Evolutionary conservation across 2,329 filamentous ascomycete genomes (phyloP).

Genomic region (Fusarium guadeloupense): DNA sequence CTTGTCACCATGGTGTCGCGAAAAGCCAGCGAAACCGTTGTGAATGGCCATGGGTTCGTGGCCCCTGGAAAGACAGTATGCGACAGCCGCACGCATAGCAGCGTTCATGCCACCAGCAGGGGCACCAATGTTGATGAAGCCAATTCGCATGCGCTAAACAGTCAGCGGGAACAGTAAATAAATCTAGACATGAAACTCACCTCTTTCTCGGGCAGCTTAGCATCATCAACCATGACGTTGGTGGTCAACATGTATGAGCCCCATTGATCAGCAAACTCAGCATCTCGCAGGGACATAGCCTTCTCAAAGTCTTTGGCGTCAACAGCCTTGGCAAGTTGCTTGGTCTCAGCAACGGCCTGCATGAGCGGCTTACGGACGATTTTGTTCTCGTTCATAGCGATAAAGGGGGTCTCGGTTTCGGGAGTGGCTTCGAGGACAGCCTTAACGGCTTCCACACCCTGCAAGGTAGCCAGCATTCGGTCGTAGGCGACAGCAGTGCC

Average conservation of each 20-base stretch:
- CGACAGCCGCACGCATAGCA: conserved; percentile 89
- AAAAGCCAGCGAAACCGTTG: conserved; percentile 95
- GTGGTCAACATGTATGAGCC: conserved; percentile 91
- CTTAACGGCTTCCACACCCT: conserved; percentile 93
- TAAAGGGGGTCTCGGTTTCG: conserved; percentile 90
- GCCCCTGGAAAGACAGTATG: conserved; percentile 91
- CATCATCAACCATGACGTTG: conserved; percentile 75
- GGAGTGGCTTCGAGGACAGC: conserved; percentile 90
- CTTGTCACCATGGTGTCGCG: conserved; percentile 86
- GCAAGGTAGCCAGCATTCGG: conserved; percentile 89
- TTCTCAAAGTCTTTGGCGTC: conserved; percentile 84
- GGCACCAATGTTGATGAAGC: conserved; percentile 95
- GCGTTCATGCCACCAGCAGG: conserved; percentile 99
- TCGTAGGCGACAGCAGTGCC: conserved; percentile 94
- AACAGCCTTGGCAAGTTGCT: conserved; percentile 84
- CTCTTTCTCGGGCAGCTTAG: conserved; percentile 75
- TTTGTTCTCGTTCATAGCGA: conserved; percentile 97
- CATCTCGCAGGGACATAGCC: conserved; percentile 89
- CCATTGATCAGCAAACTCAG: conserved; percentile 94
- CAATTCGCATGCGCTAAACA: conserved; percentile 84
- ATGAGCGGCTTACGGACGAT: conserved; percentile 90
- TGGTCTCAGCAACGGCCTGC: conserved; percentile 86
- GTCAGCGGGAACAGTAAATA: conserved; percentile 14
- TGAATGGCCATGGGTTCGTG: conserved; percentile 93
- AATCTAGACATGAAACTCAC: conserved; percentile 54